Evolutionary conservation across 208 protist species (phyloP).

Genomic region (Crithidia acanthocephali): DNA sequence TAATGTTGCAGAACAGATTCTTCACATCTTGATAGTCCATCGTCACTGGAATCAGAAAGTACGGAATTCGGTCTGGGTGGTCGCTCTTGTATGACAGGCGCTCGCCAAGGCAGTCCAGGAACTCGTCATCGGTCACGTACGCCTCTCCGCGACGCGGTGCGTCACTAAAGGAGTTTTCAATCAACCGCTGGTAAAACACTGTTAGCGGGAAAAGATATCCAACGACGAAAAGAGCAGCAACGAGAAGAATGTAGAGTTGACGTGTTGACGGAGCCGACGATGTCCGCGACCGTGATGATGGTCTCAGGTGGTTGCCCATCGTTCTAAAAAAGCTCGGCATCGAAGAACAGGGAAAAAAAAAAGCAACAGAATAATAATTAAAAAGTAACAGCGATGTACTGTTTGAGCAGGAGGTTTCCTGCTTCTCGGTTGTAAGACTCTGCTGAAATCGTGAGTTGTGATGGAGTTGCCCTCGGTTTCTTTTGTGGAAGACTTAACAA

Average conservation of each 20-base stretch:
- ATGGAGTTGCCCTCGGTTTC: no score
- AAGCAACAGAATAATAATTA: background rate
- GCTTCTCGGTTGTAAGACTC: no score
- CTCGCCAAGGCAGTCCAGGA: constrained; percentile 26
- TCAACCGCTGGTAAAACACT: constrained; percentile 4
- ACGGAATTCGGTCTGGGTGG: constrained; percentile 28
- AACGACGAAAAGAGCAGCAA: constrained; percentile 14
- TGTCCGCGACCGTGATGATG: no score
- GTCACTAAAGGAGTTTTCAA: constrained; percentile 9
- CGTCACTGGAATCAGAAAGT: constrained; percentile 38
- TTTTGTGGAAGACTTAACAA: no score
- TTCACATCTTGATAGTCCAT: constrained; percentile 48
- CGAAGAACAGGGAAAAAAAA: background rate
- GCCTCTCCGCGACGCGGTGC: constrained; percentile 22
- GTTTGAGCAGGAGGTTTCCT: no score
- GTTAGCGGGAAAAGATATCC: constrained; percentile 9
- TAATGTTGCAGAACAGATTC: constrained; percentile 41
- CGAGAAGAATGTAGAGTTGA: background rate
- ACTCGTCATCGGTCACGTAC: constrained; percentile 27
- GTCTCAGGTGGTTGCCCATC: no score
- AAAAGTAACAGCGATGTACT: background rate
- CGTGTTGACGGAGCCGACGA: background rate
- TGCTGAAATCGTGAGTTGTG: no score
- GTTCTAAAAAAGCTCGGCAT: no score
- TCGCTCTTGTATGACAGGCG: constrained; percentile 22